Conservation (phyloP, 1,284 basidiomycete genomes). For the Malassezia psittaci region DNA sequence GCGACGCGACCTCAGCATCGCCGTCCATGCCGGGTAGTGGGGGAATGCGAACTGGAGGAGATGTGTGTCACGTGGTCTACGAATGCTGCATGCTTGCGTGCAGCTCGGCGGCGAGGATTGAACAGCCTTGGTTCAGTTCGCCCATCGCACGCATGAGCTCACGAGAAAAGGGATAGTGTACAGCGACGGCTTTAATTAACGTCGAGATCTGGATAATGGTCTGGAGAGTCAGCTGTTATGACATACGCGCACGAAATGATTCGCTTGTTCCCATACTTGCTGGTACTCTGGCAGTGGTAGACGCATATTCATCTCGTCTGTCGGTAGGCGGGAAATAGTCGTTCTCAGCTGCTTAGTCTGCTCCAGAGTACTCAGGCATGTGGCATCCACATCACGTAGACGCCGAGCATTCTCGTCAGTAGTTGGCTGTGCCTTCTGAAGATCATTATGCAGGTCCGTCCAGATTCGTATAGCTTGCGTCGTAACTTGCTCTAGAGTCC, state of each 20-base stretch:
- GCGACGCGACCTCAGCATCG: background rate
- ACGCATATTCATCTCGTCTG: background rate
- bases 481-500: constrained; percentile 32
- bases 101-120: constrained; percentile 34
- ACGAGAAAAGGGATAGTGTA: constrained; percentile 26
- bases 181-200: constrained; percentile 28
- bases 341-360: constrained; percentile 5
- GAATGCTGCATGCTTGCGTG: constrained; percentile 19
- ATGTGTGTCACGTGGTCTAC: constrained; percentile 11
- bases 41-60: background rate
- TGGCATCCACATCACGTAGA: constrained; percentile 12
- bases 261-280: constrained; percentile 30
- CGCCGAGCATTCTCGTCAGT: constrained; percentile 2
- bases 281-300: constrained; percentile 16
- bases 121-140: constrained; percentile 33
- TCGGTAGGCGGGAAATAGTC: constrained; percentile 7
- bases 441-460: constrained; percentile 30
- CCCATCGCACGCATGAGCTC: constrained; percentile 28
- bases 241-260: constrained; percentile 28
- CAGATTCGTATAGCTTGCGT: constrained; percentile 29
- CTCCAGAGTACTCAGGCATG: constrained; percentile 15
- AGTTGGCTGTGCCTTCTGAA: constrained; percentile 15
- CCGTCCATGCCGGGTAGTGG: constrained; percentile 2
- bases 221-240: background rate
- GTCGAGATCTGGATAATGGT: constrained; percentile 35